These are phyloP conservation scores for Ciborinia camelliae DNA, from an alignment of 2,329 filamentous ascomycete genomes.

Conservation along the genomic window DNA sequence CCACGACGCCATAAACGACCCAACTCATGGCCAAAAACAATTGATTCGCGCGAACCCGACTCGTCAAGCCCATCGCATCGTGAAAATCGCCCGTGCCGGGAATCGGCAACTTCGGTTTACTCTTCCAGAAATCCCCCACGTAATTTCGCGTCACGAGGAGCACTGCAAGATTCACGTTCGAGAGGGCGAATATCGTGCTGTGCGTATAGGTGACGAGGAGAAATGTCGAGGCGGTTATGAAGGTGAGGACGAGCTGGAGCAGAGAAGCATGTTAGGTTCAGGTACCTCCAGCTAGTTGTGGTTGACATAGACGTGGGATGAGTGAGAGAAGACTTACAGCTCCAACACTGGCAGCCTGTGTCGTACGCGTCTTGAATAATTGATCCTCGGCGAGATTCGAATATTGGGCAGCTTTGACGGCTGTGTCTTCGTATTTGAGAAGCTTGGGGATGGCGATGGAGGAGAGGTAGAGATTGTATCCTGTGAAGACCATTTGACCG, in stretches of 20 bases:
- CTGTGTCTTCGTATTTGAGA: slow-evolving; percentile 44
- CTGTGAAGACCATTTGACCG: slow-evolving; percentile 41
- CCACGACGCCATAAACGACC: neutral
- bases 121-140: slow-evolving; percentile 13
- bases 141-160: neutral
- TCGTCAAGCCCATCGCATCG: slow-evolving; percentile 16
- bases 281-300: too few relatives aligned
- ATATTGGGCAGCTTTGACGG: slow-evolving; percentile 45
- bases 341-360: slow-evolving; percentile 36
- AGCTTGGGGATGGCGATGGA: slow-evolving; percentile 45
- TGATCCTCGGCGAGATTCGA: slow-evolving; percentile 43
- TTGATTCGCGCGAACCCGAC: neutral
- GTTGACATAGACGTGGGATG: too few relatives aligned
- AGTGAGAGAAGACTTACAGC: neutral
- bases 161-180: neutral
- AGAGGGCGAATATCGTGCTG: neutral
- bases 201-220: neutral
- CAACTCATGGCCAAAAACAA: neutral
- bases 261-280: too few relatives aligned
- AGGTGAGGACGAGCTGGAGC: neutral
- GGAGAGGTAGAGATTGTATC: slow-evolving; percentile 44
- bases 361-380: slow-evolving; percentile 45
- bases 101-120: slow-evolving; percentile 6
- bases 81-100: neutral
- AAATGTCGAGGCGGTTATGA: neutral